These are phyloP conservation scores for Penicillium maclennaniae DNA, from an alignment of 495 filamentous ascomycete species.

Conservation along the genomic window DNA sequence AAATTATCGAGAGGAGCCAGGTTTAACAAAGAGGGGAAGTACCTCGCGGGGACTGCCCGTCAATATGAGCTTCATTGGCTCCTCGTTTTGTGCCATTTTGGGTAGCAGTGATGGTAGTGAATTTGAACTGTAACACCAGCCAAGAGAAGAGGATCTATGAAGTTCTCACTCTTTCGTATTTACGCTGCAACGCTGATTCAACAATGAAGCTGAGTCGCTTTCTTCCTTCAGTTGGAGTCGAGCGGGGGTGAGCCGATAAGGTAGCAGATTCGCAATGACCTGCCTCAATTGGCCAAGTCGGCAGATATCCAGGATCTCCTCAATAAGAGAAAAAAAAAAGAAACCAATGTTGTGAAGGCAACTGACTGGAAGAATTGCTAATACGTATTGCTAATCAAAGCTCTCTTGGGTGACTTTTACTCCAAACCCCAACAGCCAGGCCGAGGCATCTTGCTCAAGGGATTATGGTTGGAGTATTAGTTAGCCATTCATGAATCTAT, in stretches of 20 bases:
- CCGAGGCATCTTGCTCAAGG: neutral
- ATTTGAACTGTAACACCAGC: too few species aligned
- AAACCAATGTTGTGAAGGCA: neutral
- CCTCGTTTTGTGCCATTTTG: neutral
- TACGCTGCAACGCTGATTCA: neutral
- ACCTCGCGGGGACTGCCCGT: constrained; percentile 30
- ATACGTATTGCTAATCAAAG: neutral
- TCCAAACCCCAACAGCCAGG: neutral
- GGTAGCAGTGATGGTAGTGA: too few species aligned
- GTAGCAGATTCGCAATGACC: constrained; percentile 7
- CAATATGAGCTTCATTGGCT: constrained; percentile 21
- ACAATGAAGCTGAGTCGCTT: constrained; percentile 2
- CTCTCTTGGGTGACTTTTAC: neutral
- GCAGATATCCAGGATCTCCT: neutral
- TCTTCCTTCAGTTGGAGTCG: constrained; percentile 21
- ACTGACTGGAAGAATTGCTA: neutral
- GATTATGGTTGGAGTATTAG: neutral
- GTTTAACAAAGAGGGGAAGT: neutral
- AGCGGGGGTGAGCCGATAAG: constrained; percentile 18
- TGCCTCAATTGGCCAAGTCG: constrained; percentile 11
- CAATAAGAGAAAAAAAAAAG: constrained; percentile 1
- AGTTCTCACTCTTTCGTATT: neutral
- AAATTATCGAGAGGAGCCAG: neutral
- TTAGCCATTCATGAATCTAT: neutral
- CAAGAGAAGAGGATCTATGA: too few species aligned